Percentiles rank a stretch among this genome's conserved stretches.
These are phyloP conservation scores for Begonia fuchsioides DNA, from an alignment of 306 rosid species.

Conservation along the genomic window DNA sequence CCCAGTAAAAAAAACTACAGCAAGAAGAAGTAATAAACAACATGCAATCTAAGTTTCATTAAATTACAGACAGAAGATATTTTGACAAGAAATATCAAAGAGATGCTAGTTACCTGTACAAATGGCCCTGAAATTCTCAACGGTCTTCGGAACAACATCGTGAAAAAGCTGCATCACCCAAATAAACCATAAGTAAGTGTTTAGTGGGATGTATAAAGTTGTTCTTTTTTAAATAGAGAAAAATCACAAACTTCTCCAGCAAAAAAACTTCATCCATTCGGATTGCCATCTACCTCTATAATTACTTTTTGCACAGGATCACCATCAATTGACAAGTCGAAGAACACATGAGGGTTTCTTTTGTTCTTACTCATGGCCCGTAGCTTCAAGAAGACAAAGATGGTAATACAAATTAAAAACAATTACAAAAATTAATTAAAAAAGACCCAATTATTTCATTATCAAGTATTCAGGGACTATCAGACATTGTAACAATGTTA, in stretches of 20 bases:
- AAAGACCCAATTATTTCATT: no score
- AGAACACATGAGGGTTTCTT: slow-evolving; percentile 56
- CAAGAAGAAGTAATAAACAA: no score
- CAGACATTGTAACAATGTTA: no score
- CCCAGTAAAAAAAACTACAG: no score
- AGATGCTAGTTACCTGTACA: slow-evolving; percentile 56
- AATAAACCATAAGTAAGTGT: slow-evolving; percentile 8
- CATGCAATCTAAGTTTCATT: neutral
- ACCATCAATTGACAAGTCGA: slow-evolving; percentile 65
- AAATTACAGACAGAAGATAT: neutral
- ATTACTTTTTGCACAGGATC: slow-evolving; percentile 48
- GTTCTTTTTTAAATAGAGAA: slow-evolving; percentile 1
- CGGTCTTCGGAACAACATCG: slow-evolving; percentile 66
- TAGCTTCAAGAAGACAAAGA: slow-evolving; percentile 7
- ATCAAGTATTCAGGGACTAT: no score
- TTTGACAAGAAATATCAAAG: neutral
- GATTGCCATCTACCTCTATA: slow-evolving; percentile 40
- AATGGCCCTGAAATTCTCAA: slow-evolving; percentile 81
- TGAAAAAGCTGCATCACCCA: slow-evolving; percentile 76
- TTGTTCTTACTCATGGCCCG: slow-evolving; percentile 49
- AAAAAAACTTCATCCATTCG: neutral
- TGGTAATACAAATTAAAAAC: no score
- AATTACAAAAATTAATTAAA: no score
- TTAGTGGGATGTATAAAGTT: neutral
- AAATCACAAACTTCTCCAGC: neutral